Percentiles rank a stretch among this genome's conserved stretches.
Evolutionary conservation across 257 asterid genomes (phyloP).

Genomic region (Ilex aquifolium): DNA sequence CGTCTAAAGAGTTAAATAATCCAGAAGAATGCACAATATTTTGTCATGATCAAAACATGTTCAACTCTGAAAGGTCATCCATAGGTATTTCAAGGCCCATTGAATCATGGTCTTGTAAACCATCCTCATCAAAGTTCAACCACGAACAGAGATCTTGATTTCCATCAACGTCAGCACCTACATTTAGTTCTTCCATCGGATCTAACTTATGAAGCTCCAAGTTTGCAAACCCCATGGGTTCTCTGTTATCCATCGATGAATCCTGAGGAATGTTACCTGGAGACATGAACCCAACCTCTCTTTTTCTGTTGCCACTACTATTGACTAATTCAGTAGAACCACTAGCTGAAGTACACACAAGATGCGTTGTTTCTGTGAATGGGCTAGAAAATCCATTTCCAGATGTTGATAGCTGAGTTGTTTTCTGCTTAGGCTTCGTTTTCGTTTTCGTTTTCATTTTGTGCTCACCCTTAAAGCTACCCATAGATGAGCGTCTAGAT

Average conservation of each 20-base stretch:
- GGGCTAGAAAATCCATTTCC: no score
- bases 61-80: conserved; percentile 78
- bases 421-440: not conserved
- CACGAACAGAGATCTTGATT: conserved; percentile 79
- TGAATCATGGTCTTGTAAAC: conserved; percentile 52
- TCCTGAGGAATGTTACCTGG: conserved; percentile 31
- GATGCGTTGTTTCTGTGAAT: conserved; percentile 8
- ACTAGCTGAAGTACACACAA: conserved; percentile 27
- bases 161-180: conserved; percentile 57
- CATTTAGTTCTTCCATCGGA: conserved; percentile 61
- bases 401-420: not conserved
- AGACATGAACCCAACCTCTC: conserved; percentile 48
- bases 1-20: conserved; percentile 35
- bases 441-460: no score
- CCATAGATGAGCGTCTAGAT: not conserved
- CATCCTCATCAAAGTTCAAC: conserved; percentile 87
- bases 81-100: conserved; percentile 82
- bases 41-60: conserved; percentile 49
- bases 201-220: conserved; percentile 52
- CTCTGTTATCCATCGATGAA: conserved; percentile 33
- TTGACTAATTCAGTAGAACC: conserved; percentile 43
- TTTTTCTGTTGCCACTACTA: conserved; percentile 35
- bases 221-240: conserved; percentile 25
- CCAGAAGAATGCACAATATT: conserved; percentile 55
- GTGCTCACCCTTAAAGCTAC: not conserved